Base-by-base conservation (phyloP, 495 filamentous ascomycete species). In the Lasiosphaeria hispida region DNA sequence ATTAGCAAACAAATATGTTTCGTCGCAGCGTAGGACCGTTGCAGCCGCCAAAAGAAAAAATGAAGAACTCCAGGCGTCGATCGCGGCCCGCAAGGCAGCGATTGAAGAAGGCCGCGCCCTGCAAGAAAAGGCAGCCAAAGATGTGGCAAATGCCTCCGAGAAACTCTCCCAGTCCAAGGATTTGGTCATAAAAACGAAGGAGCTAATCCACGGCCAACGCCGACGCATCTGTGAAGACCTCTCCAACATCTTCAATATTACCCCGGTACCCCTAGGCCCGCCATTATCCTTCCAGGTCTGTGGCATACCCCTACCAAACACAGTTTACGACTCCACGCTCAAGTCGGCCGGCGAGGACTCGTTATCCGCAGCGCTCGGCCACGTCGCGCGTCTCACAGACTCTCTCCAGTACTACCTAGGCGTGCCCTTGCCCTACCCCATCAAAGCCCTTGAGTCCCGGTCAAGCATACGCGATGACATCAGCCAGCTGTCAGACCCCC, bases 181-280 rank as follows among this genome's bases (percentile, higher is more conserved):
- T n/a, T 68, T 87, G 9, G 72, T 87, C 14, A 69, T 76, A 9
- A 66, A 80, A 14, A 86, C 82, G 11, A 78, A 76, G 40, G 79
- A 86, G 38, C 84, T 85, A 14, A 83, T 87, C 39, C 85, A 83
- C 62, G 89, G 87, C 19, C 94, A 98, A 71, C 85, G 90, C 33
- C 83, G 92, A 7, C 85, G 94, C 15, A 88, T 97, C 52, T 89
- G 89, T 63, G 88, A 91, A 65, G 92, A 96, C 62, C 77, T 97
- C 0, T 72, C 85, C 17, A 69, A 72, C 10, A 87, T 96, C 57
- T 97, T 90, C 68, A 87, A 88, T 13, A 95, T 97, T 55, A 82
- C 85, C 10, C 86, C 91, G 0, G 77, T 82, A 38, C 70, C 74
- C 34, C 60, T 65, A 6, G 68, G 63, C 19, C 65, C 74, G 10